Percentiles rank a stretch among this genome's conserved stretches.
These are phyloP conservation scores for Yarrowia sp. DNA, from an alignment of 805 yeast species.

Conservation along the genomic window DNA sequence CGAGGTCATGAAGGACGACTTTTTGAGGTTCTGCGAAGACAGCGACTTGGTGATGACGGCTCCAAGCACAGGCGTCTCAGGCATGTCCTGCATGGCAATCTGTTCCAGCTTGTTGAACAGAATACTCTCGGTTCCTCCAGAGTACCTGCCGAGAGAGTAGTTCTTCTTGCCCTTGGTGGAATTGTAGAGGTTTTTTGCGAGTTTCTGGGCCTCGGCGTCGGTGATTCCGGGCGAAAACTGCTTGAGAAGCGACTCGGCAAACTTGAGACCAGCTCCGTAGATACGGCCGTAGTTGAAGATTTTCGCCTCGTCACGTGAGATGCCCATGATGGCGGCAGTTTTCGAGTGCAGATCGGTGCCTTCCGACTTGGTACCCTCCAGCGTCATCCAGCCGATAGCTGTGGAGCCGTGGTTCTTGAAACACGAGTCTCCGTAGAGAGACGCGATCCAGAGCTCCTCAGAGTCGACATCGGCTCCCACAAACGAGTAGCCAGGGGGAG, in stretches of 20 bases:
- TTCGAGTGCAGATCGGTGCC: conserved; percentile 96
- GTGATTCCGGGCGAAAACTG: conserved; percentile 77
- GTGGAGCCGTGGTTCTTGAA: conserved; percentile 93
- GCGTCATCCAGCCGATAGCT: conserved; percentile 98
- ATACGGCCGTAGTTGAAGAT: conserved; percentile 96
- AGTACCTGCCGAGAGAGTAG: conserved; percentile 41
- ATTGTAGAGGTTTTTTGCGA: conserved; percentile 72
- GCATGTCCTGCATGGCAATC: conserved; percentile 80
- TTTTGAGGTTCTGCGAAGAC: conserved; percentile 66
- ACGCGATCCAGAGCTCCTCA: conserved; percentile 98
- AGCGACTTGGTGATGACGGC: conserved; percentile 92
- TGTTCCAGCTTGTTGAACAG: conserved; percentile 87
- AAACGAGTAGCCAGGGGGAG: conserved; percentile 88
- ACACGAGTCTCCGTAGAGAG: conserved; percentile 89
- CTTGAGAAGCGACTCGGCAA: conserved; percentile 82
- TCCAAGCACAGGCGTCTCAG: conserved; percentile 89
- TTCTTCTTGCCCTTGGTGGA: conserved; percentile 78
- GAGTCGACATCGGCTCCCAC: conserved; percentile 99
- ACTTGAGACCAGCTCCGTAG: conserved; percentile 95
- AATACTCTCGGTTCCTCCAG: conserved; percentile 92
- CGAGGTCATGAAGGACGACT: conserved; percentile 78
- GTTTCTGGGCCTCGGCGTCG: conserved; percentile 67
- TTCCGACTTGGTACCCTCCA: conserved; percentile 90
- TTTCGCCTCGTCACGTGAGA: conserved; percentile 90
- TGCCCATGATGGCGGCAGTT: conserved; percentile 88